Base-by-base conservation (phyloP, 495 filamentous ascomycete genomes). In the Aspergillus ellipticus region DNA sequence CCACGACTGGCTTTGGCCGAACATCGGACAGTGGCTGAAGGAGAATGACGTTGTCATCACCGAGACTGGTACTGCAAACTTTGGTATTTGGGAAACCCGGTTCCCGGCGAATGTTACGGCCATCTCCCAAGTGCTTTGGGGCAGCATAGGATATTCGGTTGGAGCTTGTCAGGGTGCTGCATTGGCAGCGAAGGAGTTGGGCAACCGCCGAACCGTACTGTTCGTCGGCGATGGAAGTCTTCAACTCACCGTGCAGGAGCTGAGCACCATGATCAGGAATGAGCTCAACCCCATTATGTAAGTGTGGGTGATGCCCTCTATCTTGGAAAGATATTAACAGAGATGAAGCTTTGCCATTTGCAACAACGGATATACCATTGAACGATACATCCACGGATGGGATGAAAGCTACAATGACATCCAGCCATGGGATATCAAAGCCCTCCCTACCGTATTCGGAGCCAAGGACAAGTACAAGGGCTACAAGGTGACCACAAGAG, bases 191-290 rank as follows among this genome's bases (percentile, higher is more conserved):
- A 84, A 85, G 54, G 89, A 93, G 59, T 68, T 67, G n/a, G 65
- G 59, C 0, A 68, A 80, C 35, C 76, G 83, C 19, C 79, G 89
- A 22, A 89, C 88, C 1, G 85, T 97, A 49, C 74, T 97, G 51
- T 92, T 94, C 59, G 89, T 90, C 15, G 92, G 92, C 43, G 92
- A 97, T 60, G 92, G 92, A 20, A 89, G 85, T 58, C 82, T 92
- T 58, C 89, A 97, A 62, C 74, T 96, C 35, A 95, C 91, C 1
- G 83, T 81, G 5, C 92, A 96, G 66, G 90, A 96, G 68, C 63
- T 97, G 47, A 88, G 86, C 66, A 94, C 91, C 17, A 94, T 96
- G 80, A 79, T 97, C 51, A 80, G 85, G 13, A 85, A 90, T 51
- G 77, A 82, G 16, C 71, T 97, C 37, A 86, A 87, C 51, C 83